Conservation (phyloP, 768 basidiomycete species). For the Auriscalpium vulgare region DNA sequence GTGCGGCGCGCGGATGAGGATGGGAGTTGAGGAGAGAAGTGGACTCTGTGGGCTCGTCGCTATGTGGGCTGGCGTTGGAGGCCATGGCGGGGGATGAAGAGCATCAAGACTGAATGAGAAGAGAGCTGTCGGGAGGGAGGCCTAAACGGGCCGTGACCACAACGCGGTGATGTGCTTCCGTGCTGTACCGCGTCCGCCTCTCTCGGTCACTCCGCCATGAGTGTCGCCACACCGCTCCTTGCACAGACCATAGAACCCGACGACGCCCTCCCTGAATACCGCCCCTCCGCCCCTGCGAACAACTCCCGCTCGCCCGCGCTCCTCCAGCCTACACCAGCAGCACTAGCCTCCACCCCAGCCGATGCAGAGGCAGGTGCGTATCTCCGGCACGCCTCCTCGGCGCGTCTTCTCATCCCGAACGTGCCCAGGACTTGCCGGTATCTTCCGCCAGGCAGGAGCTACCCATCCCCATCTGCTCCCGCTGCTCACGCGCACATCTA, state of each 20-base stretch:
- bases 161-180: no score
- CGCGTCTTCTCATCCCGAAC: no score
- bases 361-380: conserved; percentile 74
- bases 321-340: conserved; percentile 34
- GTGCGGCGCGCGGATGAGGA: not conserved
- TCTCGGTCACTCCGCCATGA: conserved; percentile 33
- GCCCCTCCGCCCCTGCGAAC: conserved; percentile 28
- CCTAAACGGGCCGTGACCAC: not conserved
- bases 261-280: conserved; percentile 34
- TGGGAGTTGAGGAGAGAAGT: conserved; percentile 7
- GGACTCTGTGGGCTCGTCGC: conserved; percentile 10
- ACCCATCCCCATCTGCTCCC: not conserved
- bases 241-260: conserved; percentile 77
- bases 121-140: not conserved
- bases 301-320: conserved; percentile 38
- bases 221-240: conserved; percentile 54
- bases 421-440: conserved; percentile 54
- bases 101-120: not conserved
- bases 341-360: conserved; percentile 44
- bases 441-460: conserved; percentile 60
- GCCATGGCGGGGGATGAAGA: not conserved
- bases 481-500: not conserved
- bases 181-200: no score
- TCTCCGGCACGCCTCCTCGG: no score
- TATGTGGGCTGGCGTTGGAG: not conserved